A percentile compares a stretch with the other conserved stretches of the same genome.
Evolutionary conservation across 441 rosid species (phyloP).

Genomic region (Corymbia citriodora): DNA sequence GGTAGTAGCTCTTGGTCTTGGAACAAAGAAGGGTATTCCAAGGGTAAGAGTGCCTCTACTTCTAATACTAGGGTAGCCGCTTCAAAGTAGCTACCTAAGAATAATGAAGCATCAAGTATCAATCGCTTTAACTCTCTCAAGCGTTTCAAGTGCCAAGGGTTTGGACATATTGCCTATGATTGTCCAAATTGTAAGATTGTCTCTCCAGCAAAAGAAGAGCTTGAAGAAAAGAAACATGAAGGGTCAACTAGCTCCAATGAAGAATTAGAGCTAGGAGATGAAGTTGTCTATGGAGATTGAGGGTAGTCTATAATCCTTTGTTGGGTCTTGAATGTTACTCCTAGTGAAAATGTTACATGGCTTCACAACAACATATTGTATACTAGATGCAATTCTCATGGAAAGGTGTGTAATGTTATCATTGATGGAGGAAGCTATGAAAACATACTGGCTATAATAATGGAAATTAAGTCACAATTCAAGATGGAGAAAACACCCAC

Average conservation of each 20-base stretch:
- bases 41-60: not conserved
- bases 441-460: no score
- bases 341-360: not conserved
- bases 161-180: not conserved
- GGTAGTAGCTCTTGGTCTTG: not conserved
- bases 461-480: not conserved
- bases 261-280: not conserved
- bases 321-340: not conserved
- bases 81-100: not conserved
- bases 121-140: not conserved
- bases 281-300: not conserved
- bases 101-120: not conserved
- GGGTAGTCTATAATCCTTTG: not conserved
- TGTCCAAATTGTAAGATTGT: not conserved
- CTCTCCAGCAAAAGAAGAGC: not conserved
- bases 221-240: not conserved
- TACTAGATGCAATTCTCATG: not conserved
- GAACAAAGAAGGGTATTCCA: not conserved
- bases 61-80: not conserved
- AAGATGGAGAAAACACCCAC: not conserved
- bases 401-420: not conserved
- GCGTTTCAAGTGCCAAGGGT: not conserved
- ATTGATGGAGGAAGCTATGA: not conserved
- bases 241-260: not conserved
- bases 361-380: not conserved